phyloP scores from a whole-genome alignment of 2,329 filamentous ascomycete species.

The Apiospora arundinis region DNA sequence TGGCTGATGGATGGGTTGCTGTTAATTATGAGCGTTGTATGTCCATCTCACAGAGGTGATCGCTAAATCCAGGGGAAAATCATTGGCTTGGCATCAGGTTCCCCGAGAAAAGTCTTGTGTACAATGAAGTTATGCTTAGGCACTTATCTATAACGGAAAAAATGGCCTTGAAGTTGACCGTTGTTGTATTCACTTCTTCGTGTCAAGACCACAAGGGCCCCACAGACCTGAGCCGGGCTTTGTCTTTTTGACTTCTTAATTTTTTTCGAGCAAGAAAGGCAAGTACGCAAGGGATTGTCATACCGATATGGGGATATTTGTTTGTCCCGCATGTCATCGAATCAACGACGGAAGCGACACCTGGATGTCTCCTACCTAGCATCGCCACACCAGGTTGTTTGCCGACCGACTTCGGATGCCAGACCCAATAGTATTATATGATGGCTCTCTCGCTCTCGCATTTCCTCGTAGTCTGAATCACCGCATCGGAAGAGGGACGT shows the following conservation, averaged over 20 bases:
- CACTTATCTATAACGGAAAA: background rate
- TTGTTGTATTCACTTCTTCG: background rate
- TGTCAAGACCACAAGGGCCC: background rate
- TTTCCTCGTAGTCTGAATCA: background rate
- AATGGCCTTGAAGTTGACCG: background rate
- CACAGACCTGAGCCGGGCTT: background rate
- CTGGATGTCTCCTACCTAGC: background rate
- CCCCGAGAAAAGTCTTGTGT: background rate
- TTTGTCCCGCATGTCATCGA: background rate
- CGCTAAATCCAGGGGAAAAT: background rate
- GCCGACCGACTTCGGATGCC: slow-evolving; percentile 1
- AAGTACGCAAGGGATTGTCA: background rate
- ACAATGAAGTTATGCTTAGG: background rate
- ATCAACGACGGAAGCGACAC: background rate
- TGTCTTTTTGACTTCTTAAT: background rate
- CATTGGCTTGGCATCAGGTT: background rate
- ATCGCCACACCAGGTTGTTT: background rate
- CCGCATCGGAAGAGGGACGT: background rate
- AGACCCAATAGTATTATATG: background rate
- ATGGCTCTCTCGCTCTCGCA: background rate
- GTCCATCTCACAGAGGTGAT: background rate
- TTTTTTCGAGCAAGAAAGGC: background rate
- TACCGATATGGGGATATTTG: background rate
- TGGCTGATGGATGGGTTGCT: background rate
- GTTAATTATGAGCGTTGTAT: background rate